These are phyloP conservation scores for Pyrenochaeta sp. DNA, from an alignment of 2,329 filamentous ascomycete genomes.

Conservation along the genomic window DNA sequence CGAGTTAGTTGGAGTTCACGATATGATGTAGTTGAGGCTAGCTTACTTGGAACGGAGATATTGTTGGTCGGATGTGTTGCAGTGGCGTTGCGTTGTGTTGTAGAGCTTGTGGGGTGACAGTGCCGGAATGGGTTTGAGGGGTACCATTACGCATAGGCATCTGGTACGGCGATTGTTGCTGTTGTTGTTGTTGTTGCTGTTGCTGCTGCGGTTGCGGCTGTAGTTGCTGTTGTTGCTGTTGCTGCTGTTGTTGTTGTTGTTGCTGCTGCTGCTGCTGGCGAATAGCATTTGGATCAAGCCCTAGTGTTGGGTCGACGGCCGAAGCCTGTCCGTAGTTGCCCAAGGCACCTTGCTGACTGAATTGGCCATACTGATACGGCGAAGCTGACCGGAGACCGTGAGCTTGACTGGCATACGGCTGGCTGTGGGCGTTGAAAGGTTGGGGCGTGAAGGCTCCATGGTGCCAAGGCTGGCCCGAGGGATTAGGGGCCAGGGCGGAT, in stretches of 20 bases:
- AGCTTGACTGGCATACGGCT: slow-evolving; percentile 32
- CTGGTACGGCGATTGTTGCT: slow-evolving; percentile 43
- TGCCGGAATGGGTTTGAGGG: slow-evolving; percentile 32
- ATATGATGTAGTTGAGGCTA: neutral
- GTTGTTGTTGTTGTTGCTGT: slow-evolving; percentile 3
- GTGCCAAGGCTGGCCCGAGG: slow-evolving; percentile 36
- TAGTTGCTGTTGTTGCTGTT: no score
- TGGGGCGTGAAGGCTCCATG: slow-evolving; percentile 37
- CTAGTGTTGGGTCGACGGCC: slow-evolving; percentile 39
- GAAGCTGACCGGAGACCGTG: slow-evolving; percentile 38
- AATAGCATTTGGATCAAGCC: slow-evolving; percentile 31
- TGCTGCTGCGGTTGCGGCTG: no score
- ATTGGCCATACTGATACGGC: slow-evolving; percentile 46
- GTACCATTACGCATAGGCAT: slow-evolving; percentile 32
- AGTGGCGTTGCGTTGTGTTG: slow-evolving; percentile 30
- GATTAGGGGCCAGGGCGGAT: slow-evolving; percentile 24
- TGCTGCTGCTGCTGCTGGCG: slow-evolving; percentile 36
- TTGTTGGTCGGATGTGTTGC: slow-evolving; percentile 26
- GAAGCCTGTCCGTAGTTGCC: slow-evolving; percentile 34
- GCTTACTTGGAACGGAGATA: slow-evolving; percentile 43
- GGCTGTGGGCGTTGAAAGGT: slow-evolving; percentile 30
- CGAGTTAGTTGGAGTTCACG: slow-evolving; percentile 16
- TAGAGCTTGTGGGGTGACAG: slow-evolving; percentile 42
- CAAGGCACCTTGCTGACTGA: slow-evolving; percentile 30
- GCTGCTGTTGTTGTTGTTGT: no score